phyloP scores from a whole-genome alignment of 139 green algal species.

The Asterochloris erici region DNA sequence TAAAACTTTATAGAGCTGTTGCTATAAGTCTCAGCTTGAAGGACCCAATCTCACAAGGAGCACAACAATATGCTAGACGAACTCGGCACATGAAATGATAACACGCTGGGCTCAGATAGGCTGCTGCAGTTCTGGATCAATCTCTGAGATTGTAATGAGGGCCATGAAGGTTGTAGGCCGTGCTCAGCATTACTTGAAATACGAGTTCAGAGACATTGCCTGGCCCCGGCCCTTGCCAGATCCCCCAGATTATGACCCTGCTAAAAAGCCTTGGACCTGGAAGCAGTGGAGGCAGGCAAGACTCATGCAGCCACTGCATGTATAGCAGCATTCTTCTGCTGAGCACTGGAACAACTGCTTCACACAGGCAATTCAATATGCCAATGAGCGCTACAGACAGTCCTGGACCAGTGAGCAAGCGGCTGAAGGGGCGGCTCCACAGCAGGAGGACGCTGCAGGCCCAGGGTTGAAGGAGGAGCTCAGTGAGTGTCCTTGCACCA shows the following conservation, averaged over 20 bases:
- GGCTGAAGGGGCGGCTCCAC: background rate
- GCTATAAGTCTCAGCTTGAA: too few species aligned
- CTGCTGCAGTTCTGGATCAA: too few species aligned
- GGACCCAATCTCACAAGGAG: too few species aligned
- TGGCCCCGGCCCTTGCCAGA: conserved; percentile 34
- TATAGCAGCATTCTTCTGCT: background rate
- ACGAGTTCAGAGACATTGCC: conserved; percentile 42
- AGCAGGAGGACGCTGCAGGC: background rate
- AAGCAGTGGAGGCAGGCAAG: background rate
- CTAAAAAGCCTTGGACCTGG: conserved; percentile 1
- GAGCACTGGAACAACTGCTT: background rate
- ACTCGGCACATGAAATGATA: too few species aligned
- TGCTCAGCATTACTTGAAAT: conserved; percentile 10
- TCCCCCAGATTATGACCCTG: conserved; percentile 31
- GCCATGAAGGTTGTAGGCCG: conserved; percentile 6
- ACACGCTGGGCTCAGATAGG: too few species aligned
- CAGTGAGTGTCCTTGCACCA: background rate
- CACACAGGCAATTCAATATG: conserved; percentile 5
- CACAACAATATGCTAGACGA: too few species aligned
- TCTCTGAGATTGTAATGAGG: too few species aligned
- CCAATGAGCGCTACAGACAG: conserved; percentile 25
- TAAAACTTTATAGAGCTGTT: too few species aligned
- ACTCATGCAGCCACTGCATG: background rate
- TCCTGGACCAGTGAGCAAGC: conserved; percentile 23
- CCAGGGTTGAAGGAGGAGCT: background rate